A percentile compares a stretch with the other conserved stretches of the same genome.
These are phyloP conservation scores for Termitomyces sp. DNA, from an alignment of 768 basidiomycete species.

Conservation along the genomic window DNA sequence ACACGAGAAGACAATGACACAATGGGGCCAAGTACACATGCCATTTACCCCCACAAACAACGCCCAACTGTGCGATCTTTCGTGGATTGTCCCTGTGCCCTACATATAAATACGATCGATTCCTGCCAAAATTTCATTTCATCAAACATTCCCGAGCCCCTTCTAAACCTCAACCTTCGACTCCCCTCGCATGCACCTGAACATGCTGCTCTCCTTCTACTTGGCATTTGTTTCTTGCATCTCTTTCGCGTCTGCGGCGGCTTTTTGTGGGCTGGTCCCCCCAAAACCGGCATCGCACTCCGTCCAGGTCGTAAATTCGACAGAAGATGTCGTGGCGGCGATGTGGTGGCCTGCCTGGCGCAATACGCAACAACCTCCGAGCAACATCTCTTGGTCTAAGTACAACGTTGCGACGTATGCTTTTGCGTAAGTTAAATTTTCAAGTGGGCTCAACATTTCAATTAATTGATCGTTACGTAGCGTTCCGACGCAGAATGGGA, in stretches of 20 bases:
- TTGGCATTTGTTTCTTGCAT: constrained; percentile 20
- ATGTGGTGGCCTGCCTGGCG: constrained; percentile 59
- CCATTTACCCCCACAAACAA: constrained; percentile 2
- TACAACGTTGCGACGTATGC: constrained; percentile 45
- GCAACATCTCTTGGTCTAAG: constrained; percentile 47
- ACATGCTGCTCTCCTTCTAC: constrained; percentile 7
- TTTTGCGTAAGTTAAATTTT: constrained; percentile 35
- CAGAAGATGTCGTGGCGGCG: constrained; percentile 36
- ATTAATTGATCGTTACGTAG: constrained; percentile 17
- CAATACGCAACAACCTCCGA: constrained; percentile 31
- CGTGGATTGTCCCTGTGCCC: not conserved
- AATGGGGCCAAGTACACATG: constrained; percentile 7
- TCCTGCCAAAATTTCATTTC: not conserved
- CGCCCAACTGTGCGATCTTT: not conserved
- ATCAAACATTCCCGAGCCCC: not conserved
- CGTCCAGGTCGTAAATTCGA: not conserved
- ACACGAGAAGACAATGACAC: constrained; percentile 7
- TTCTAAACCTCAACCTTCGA: not conserved
- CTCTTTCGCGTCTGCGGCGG: constrained; percentile 21
- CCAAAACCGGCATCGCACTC: constrained; percentile 13
- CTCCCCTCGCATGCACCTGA: not conserved
- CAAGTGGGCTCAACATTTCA: not conserved
- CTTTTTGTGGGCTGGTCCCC: constrained; percentile 28
- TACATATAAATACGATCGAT: not conserved
- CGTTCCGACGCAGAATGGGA: constrained; percentile 28